These are phyloP conservation scores for Picea abies DNA, from an alignment of 83 land plant species.

Conservation along the genomic window DNA sequence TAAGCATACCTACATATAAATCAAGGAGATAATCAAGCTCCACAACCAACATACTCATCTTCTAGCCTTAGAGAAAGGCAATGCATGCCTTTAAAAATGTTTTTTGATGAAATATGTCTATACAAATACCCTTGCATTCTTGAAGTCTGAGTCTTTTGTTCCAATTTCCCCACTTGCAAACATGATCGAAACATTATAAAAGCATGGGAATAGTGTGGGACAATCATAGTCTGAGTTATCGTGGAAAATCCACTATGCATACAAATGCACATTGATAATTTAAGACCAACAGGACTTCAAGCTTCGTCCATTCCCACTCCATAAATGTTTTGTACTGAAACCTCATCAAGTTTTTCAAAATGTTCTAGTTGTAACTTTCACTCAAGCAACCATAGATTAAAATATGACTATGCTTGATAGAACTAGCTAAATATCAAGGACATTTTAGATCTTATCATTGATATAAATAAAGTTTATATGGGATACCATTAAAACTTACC, in stretches of 20 bases:
- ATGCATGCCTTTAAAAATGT: conserved; percentile 90
- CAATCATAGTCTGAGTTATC: neutral
- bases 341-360: neutral
- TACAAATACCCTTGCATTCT: conserved; percentile 86
- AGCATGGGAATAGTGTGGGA: too few species aligned
- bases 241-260: neutral
- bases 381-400: neutral
- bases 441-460: neutral
- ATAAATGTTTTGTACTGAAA: neutral
- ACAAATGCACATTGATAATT: neutral
- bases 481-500: neutral
- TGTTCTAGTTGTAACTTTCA: neutral
- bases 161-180: conserved; percentile 57
- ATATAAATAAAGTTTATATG: neutral
- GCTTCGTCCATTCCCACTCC: neutral
- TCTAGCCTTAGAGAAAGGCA: conserved; percentile 82
- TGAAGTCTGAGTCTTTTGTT: conserved; percentile 66
- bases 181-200: neutral
- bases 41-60: conserved; percentile 49
- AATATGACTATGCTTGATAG: too few species aligned
- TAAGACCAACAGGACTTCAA: neutral
- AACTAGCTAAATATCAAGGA: neutral
- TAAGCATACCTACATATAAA: too few species aligned
- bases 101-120: conserved; percentile 88
- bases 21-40: too few species aligned